A percentile compares a stretch with the other conserved stretches of the same genome.
phyloP scores from a whole-genome alignment of 495 filamentous ascomycete species.

The Podospora appendiculata region DNA sequence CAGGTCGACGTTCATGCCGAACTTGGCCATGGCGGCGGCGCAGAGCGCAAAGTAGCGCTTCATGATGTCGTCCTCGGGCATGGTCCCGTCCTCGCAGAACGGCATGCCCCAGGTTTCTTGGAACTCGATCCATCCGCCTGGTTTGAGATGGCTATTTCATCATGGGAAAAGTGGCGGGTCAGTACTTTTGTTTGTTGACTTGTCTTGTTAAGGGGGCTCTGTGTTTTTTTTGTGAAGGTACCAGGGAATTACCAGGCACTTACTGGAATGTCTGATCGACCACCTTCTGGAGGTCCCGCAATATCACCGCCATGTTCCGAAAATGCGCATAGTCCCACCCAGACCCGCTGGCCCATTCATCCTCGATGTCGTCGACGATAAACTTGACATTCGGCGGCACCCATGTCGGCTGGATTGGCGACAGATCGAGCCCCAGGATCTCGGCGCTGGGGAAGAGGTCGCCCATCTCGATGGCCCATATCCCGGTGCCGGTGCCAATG shows the following conservation, averaged over 20 bases:
- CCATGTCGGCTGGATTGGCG: constrained; percentile 34
- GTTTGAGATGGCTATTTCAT: constrained; percentile 18
- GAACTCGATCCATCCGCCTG: constrained; percentile 29
- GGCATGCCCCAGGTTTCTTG: constrained; percentile 29
- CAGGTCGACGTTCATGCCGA: constrained; percentile 35
- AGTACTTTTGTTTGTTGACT: constrained; percentile 2
- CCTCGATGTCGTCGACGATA: constrained; percentile 36
- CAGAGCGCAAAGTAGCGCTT: constrained; percentile 17
- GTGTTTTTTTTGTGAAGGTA: no score
- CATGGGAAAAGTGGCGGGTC: no score
- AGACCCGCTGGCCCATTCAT: constrained; percentile 26
- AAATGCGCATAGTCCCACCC: constrained; percentile 33
- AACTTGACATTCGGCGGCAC: constrained; percentile 33
- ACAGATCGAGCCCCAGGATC: constrained; percentile 27
- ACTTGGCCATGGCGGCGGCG: constrained; percentile 17
- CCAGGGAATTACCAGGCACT: no score
- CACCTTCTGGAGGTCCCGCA: constrained; percentile 11
- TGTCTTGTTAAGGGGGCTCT: no score
- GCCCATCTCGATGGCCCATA: constrained; percentile 40
- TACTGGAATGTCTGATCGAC: constrained; percentile 25
- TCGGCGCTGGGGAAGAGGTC: constrained; percentile 28
- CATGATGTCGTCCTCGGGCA: constrained; percentile 22
- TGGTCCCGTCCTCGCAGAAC: constrained; percentile 28
- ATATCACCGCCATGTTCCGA: constrained; percentile 20
- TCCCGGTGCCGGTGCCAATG: constrained; percentile 49